These are phyloP conservation scores for Funneliformis caledonium DNA, from an alignment of 371 early-diverging fungal genomes.

Conservation along the genomic window DNA sequence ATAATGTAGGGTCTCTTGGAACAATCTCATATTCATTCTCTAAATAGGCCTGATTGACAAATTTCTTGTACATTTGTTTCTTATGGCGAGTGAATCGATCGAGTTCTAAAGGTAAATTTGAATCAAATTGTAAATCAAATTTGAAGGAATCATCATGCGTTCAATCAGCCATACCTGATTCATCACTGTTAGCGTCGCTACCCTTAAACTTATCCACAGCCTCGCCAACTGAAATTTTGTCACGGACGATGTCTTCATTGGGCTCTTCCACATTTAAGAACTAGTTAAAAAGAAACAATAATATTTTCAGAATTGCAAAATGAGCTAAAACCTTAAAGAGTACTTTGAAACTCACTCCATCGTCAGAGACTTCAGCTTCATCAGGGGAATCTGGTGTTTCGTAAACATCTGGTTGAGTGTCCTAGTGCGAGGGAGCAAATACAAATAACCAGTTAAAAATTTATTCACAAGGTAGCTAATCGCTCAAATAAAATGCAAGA, in stretches of 20 bases:
- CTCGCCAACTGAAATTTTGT: conserved; percentile 57
- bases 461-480: background rate
- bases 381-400: conserved; percentile 76
- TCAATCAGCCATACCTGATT: conserved; percentile 48
- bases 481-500: background rate
- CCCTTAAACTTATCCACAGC: conserved; percentile 57
- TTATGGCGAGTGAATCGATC: conserved; percentile 66
- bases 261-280: conserved; percentile 53
- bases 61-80: conserved; percentile 69
- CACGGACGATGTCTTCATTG: conserved; percentile 56
- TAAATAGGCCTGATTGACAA: conserved; percentile 59
- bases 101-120: conserved; percentile 53
- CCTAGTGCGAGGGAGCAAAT: conserved; percentile 46
- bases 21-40: conserved; percentile 69
- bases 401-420: conserved; percentile 84
- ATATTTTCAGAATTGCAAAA: too few species aligned
- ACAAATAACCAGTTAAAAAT: background rate
- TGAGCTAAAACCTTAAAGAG: background rate
- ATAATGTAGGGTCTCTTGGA: conserved; percentile 59
- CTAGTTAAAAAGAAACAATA: background rate
- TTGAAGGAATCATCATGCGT: background rate
- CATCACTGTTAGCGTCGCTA: conserved; percentile 52
- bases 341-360: conserved; percentile 53
- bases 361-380: conserved; percentile 56
- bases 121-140: background rate